phyloP scores from a whole-genome alignment of 1,139 yeast species.

The Diutina neorugosa region DNA sequence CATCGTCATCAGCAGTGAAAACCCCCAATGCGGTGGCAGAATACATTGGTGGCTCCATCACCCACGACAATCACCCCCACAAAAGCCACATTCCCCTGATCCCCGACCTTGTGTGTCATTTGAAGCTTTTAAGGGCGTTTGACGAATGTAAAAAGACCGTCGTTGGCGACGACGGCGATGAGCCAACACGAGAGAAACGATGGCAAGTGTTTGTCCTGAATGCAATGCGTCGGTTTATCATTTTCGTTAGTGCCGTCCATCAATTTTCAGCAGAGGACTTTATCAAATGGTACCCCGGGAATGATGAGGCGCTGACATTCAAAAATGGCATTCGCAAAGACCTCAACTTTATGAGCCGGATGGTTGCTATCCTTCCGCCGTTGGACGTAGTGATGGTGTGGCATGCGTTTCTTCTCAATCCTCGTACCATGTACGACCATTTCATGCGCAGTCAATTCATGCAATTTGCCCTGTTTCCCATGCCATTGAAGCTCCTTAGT shows the following conservation, averaged over 20 bases:
- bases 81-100: neutral
- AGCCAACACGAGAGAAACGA: constrained; percentile 8
- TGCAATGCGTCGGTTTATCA: constrained; percentile 19
- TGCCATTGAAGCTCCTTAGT: constrained; percentile 16
- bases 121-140: neutral
- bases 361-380: constrained; percentile 15
- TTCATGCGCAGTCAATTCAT: constrained; percentile 14
- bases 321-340: constrained; percentile 4
- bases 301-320: constrained; percentile 5
- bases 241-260: constrained; percentile 15
- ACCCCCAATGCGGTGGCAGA: neutral
- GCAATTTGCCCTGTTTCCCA: constrained; percentile 14
- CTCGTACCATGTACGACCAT: constrained; percentile 18
- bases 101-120: neutral
- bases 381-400: constrained; percentile 28
- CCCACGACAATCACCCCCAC: neutral
- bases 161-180: neutral
- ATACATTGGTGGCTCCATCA: neutral
- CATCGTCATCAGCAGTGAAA: neutral
- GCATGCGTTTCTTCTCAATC: constrained; percentile 23
- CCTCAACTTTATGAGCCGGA: constrained; percentile 4
- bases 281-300: constrained; percentile 2
- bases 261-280: constrained; percentile 1
- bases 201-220: constrained; percentile 21
- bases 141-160: neutral